Conservation (phyloP, 1,284 basidiomycete species). For the Cryptococcus floricola region DNA sequence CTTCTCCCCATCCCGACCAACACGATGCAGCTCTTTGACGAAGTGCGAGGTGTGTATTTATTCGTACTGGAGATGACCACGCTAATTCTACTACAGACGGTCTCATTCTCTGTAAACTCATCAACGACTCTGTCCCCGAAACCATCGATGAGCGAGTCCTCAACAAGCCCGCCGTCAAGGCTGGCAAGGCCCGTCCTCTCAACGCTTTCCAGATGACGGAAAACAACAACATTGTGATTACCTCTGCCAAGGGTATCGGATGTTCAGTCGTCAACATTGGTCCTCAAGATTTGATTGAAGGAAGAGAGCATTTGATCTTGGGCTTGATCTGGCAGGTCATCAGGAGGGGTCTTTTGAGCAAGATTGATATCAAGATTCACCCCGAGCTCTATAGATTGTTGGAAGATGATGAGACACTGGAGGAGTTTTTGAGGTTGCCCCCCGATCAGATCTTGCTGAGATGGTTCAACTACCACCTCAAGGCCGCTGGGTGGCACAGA, state of each 20-base stretch:
- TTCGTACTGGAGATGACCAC: neutral
- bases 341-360: constrained; percentile 82
- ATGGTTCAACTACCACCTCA: constrained; percentile 99
- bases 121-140: constrained; percentile 98
- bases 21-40: constrained; percentile 98
- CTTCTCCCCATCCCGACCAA: constrained; percentile 92
- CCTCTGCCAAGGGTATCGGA: constrained; percentile 94
- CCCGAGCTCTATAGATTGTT: constrained; percentile 93
- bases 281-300: constrained; percentile 85
- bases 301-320: constrained; percentile 94
- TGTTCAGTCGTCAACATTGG: constrained; percentile 99
- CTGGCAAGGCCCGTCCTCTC: constrained; percentile 59
- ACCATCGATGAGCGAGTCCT: constrained; percentile 98
- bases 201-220: constrained; percentile 99
- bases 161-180: constrained; percentile 74
- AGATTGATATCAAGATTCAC: constrained; percentile 97
- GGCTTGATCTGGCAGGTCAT: constrained; percentile 99
- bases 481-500: constrained; percentile 86
- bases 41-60: constrained; percentile 61
- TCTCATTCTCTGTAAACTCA: constrained; percentile 93
- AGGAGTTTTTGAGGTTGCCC: constrained; percentile 87
- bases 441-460: constrained; percentile 94
- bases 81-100: constrained; percentile 59
- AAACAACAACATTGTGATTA: constrained; percentile 99
- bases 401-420: constrained; percentile 94